Evolutionary conservation across 2,329 filamentous ascomycete genomes (phyloP).

Genomic region (Pleoardoris graminearum): DNA sequence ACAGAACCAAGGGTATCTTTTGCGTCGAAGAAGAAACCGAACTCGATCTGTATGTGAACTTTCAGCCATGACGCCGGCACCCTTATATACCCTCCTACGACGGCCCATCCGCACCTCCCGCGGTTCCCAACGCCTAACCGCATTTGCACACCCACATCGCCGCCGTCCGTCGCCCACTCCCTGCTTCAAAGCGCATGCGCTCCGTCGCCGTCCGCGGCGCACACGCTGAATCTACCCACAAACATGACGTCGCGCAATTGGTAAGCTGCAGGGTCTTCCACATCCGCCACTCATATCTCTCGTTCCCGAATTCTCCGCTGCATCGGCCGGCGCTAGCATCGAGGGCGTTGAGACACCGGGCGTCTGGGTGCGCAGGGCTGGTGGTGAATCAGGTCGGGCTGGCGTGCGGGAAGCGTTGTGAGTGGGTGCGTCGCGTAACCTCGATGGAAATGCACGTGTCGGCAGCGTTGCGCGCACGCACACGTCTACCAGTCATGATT

Average conservation of each 20-base stretch:
- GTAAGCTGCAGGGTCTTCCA: conserved; percentile 1
- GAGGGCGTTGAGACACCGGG: background rate
- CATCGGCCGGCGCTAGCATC: conserved; percentile 9
- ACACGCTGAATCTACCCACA: too few relatives aligned
- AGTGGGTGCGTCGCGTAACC: background rate
- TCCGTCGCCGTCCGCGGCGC: background rate
- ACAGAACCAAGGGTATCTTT: background rate
- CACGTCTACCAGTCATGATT: too few relatives aligned
- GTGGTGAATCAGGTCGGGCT: background rate
- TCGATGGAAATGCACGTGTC: too few relatives aligned
- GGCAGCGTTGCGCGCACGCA: too few relatives aligned
- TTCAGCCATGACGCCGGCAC: background rate
- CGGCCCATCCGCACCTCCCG: background rate
- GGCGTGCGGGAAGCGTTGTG: background rate
- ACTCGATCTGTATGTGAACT: background rate
- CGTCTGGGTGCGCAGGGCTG: background rate
- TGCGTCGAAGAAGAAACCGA: background rate
- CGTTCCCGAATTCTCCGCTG: background rate
- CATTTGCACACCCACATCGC: too few relatives aligned
- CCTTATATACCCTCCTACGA: background rate
- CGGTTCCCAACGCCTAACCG: background rate
- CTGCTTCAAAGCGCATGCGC: too few relatives aligned
- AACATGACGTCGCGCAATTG: conserved; percentile 11
- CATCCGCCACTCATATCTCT: background rate
- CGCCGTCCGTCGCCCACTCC: too few relatives aligned